Evolutionary conservation across 139 green algal species (phyloP).

Genomic region (Pycnococcus provasolii): DNA sequence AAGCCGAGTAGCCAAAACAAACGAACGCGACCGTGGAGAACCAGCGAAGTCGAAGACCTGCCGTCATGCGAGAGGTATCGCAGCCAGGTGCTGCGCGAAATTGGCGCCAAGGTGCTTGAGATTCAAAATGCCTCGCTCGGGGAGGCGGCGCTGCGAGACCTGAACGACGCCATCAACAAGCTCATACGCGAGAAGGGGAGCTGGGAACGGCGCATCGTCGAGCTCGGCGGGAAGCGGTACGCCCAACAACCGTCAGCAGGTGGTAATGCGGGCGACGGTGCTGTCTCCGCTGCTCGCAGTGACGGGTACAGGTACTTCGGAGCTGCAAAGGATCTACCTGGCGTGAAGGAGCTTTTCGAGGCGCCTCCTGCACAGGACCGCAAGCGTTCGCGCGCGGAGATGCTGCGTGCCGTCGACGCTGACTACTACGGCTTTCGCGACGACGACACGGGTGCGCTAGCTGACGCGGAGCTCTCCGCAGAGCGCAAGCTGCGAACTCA

Average conservation of each 20-base stretch:
- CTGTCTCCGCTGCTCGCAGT: neutral
- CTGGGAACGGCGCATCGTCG: slow-evolving; percentile 90
- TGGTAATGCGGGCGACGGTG: slow-evolving; percentile 23
- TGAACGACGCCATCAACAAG: slow-evolving; percentile 99
- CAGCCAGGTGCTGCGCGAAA: slow-evolving; percentile 88
- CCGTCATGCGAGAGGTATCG: slow-evolving; percentile 91
- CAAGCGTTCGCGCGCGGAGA: slow-evolving; percentile 60
- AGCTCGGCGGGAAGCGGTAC: slow-evolving; percentile 94
- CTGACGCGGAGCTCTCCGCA: slow-evolving; percentile 28
- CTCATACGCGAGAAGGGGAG: slow-evolving; percentile 93
- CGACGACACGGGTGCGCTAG: slow-evolving; percentile 83
- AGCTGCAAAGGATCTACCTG: slow-evolving; percentile 91
- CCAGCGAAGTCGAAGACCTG: slow-evolving; percentile 79
- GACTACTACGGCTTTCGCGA: slow-evolving; percentile 98
- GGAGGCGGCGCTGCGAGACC: slow-evolving; percentile 87
- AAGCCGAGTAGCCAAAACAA: slow-evolving; percentile 16
- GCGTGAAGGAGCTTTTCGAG: slow-evolving; percentile 97
- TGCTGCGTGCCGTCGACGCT: slow-evolving; percentile 77
- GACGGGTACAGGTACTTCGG: slow-evolving; percentile 87
- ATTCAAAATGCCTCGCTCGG: slow-evolving; percentile 98
- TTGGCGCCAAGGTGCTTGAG: slow-evolving; percentile 94
- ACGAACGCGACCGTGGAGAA: slow-evolving; percentile 70
- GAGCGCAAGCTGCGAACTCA: neutral
- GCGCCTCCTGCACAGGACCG: slow-evolving; percentile 44
- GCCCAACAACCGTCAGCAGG: slow-evolving; percentile 51